Conservation (phyloP, 2,329 filamentous ascomycete species). For the Aspergillus versicolor region DNA sequence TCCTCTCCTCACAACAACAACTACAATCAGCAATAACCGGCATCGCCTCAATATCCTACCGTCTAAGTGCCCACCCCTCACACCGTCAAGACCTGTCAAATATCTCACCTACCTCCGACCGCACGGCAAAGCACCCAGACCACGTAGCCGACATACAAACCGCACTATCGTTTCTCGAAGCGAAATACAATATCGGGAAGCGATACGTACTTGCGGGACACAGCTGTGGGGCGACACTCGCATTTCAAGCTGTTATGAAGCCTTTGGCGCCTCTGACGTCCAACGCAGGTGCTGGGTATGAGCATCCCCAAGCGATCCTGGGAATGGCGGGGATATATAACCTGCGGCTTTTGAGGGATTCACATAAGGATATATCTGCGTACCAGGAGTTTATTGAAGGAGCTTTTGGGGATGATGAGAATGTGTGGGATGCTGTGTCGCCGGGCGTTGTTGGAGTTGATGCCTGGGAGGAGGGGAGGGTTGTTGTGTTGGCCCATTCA, state of each 20-base stretch:
- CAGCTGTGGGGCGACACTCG: slow-evolving; percentile 48
- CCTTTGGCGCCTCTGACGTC: slow-evolving; percentile 6
- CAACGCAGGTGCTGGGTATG: neutral
- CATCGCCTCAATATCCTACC: slow-evolving; percentile 48
- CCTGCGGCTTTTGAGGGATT: slow-evolving; percentile 36
- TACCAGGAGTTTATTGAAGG: slow-evolving; percentile 43
- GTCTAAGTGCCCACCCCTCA: slow-evolving; percentile 44
- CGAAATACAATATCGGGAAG: slow-evolving; percentile 37
- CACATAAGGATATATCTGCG: slow-evolving; percentile 28
- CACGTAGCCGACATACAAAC: slow-evolving; percentile 44
- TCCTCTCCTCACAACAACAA: slow-evolving; percentile 24
- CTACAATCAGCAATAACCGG: slow-evolving; percentile 30
- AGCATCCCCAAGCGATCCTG: slow-evolving; percentile 38
- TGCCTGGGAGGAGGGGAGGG: slow-evolving; percentile 33
- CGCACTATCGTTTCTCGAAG: slow-evolving; percentile 43
- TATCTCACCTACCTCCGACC: slow-evolving; percentile 24
- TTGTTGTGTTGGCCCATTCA: slow-evolving; percentile 43
- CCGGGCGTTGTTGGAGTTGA: slow-evolving; percentile 38
- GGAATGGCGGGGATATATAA: slow-evolving; percentile 49
- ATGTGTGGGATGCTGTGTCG: slow-evolving; percentile 40
- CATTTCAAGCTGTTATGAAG: slow-evolving; percentile 45
- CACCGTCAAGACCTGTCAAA: slow-evolving; percentile 36
- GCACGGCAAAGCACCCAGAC: slow-evolving; percentile 44
- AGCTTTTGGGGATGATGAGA: slow-evolving; percentile 43
- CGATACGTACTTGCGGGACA: slow-evolving; percentile 48